Evolutionary conservation across 805 yeast species (phyloP), one percentile per base, ranked within the genome.

Genomic region (Brettanomyces naardenensis): DNA sequence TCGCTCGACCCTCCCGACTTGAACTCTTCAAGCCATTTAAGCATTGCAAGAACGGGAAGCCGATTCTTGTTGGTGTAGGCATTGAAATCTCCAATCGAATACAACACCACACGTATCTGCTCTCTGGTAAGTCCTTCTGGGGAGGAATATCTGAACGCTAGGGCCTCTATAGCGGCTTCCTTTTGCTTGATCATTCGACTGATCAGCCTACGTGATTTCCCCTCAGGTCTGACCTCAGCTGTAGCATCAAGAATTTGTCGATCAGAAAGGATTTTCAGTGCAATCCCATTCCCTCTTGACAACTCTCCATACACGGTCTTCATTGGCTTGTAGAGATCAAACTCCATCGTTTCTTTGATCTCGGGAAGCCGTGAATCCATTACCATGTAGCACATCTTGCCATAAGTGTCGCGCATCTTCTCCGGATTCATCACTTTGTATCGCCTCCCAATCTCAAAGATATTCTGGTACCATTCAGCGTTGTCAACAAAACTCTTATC

Each of bases 361-460:
- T 82, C 87, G 0, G 87, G 82, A 21, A 80, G 58, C 33, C 84
- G 63, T 2, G 92, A 83, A 57, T 83, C 94, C 92, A 84, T 83
- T 27, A 82, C 77, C 83, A 83, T 84, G 56, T 83, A 83, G 61
- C 84, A 79, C 40, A 84, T 62, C 50, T 83, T 82, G 33, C 94
- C 94, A 55, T 77, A 84, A 4, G 78, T 78, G 49, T 79, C 84
- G 44, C 88, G 69, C 84, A 84, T 78, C 48, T 75, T 69, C 47
- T 83, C 88, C 0, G 94, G 94, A 51, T 83, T 83, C 88, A 83
- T 79, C 48, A 84, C 78, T 53, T 83, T 83, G 61, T 83, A 83
- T 31, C 92, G 67, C 49, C 92, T 66, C 19, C 92, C 92, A 43
- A 83, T 75, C 58, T 83, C 92, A 54, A 83, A 83, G 6, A 83